These are phyloP conservation scores for Coprinopsis sp. DNA, from an alignment of 768 basidiomycete genomes.

Conservation along the genomic window DNA sequence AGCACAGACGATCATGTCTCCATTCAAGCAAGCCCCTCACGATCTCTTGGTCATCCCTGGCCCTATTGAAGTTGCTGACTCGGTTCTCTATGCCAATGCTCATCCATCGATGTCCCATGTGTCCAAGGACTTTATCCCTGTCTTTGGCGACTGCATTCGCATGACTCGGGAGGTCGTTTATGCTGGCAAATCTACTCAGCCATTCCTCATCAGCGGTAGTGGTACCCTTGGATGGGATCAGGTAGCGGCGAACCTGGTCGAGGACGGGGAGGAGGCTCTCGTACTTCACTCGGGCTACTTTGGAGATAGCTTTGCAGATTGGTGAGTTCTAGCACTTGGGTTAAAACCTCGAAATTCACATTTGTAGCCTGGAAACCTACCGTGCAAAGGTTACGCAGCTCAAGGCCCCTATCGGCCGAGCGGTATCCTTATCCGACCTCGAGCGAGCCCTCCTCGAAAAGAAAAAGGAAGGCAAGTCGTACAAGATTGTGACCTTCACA, in stretches of 20 bases:
- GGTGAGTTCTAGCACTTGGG: slow-evolving; percentile 40
- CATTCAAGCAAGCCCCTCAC: slow-evolving; percentile 24
- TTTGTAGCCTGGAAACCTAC: slow-evolving; percentile 70
- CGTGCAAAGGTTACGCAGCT: slow-evolving; percentile 85
- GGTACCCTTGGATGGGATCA: slow-evolving; percentile 98
- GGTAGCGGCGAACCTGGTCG: slow-evolving; percentile 89
- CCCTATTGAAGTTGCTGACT: slow-evolving; percentile 56
- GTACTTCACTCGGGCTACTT: slow-evolving; percentile 93
- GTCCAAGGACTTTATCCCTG: slow-evolving; percentile 80
- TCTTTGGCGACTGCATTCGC: slow-evolving; percentile 85
- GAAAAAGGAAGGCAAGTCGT: slow-evolving; percentile 55
- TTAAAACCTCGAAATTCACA: background rate
- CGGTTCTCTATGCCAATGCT: slow-evolving; percentile 90
- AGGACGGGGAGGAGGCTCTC: slow-evolving; percentile 70
- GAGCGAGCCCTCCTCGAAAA: slow-evolving; percentile 51
- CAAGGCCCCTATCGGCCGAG: slow-evolving; percentile 77
- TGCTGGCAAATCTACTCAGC: slow-evolving; percentile 68
- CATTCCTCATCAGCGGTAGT: slow-evolving; percentile 90
- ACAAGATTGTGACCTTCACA: slow-evolving; percentile 88
- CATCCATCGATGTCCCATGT: slow-evolving; percentile 88
- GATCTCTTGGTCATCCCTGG: slow-evolving; percentile 41
- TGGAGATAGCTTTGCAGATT: slow-evolving; percentile 85
- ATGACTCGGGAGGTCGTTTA: slow-evolving; percentile 82
- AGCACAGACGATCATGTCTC: slow-evolving; percentile 15
- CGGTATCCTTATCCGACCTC: slow-evolving; percentile 55